Evolutionary conservation across 2,329 filamentous ascomycete genomes (phyloP).

Genomic region (Penicillium sp.): DNA sequence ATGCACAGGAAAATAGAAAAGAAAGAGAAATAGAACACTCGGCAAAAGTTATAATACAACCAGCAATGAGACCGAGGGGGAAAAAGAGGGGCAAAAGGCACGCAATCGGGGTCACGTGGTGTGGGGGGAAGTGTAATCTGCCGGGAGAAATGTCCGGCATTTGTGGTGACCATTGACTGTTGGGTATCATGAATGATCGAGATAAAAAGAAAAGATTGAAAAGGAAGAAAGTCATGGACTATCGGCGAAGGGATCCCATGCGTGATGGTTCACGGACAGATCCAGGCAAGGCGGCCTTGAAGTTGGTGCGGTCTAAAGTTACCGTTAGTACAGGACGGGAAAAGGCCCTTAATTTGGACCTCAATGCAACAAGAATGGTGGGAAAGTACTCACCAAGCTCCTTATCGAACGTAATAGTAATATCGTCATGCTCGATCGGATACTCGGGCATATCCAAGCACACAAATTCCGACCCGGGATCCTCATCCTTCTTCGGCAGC

Average conservation of each 20-base stretch:
- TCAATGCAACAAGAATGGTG: not conserved
- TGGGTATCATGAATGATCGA: constrained; percentile 5
- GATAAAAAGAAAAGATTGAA: not conserved
- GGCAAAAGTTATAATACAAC: constrained; percentile 25
- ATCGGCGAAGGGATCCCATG: constrained; percentile 51
- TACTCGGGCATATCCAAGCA: constrained; percentile 88
- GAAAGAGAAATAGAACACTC: constrained; percentile 1
- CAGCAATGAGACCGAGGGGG: constrained; percentile 13
- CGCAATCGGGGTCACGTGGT: constrained; percentile 30
- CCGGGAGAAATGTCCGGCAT: not conserved
- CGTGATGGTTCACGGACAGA: constrained; percentile 47
- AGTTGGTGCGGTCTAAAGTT: constrained; percentile 44
- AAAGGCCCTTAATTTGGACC: not conserved
- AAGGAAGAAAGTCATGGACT: constrained; percentile 17
- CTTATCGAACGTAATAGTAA: constrained; percentile 81
- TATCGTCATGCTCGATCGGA: constrained; percentile 90
- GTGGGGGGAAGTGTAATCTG: constrained; percentile 13
- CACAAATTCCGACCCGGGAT: constrained; percentile 71
- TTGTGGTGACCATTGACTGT: constrained; percentile 4
- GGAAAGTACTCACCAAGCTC: constrained; percentile 67
- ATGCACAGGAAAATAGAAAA: constrained; percentile 23
- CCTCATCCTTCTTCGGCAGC: constrained; percentile 65
- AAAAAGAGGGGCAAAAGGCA: constrained; percentile 21
- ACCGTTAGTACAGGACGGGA: not conserved
- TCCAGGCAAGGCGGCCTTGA: constrained; percentile 47